Base-by-base conservation (phyloP, 345 rosid genomes). In the Murraya paniculata region DNA sequence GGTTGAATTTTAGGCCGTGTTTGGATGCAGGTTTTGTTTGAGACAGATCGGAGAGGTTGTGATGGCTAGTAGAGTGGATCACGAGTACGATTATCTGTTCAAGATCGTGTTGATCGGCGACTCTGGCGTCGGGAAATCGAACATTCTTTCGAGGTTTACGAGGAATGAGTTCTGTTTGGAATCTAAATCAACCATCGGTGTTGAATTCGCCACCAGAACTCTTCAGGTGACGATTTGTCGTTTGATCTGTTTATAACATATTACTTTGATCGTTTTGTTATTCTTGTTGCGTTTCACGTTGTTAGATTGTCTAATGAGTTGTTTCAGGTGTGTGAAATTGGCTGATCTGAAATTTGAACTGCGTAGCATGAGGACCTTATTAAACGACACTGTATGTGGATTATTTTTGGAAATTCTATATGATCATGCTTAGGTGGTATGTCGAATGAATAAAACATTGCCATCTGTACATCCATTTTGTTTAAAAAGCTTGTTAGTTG, bases 61-160 rank as follows among this genome's bases (percentile, higher is more conserved):
- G 75, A 91, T 89, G 95, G 87, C 86, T 65, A 68, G 82, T 82
- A 80, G 90, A 75, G 88, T 85, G 50, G 91, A 89, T 89, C 90
- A 87, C 60, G 95, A 89, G 76, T 89, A 90, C 77, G 93, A 91
- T 76, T 88, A 88, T 66, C 84, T 91, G 71, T 91, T 88, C 83
- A 91, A 91, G 95, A 91, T 91, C 86, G 95, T 89, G 56, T 55
- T 91, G 86, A 90, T 91, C 55, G 95, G 95, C 50, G 95, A 91
- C 81, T 87, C 95, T 14, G 93, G 95, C 68, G 95, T 89, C 22
- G 95, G 95, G 21, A 91, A 91, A 84, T 91, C 95, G 59, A 91
- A 91, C 76, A 91, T 91, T 28, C 88, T 91, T 71, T 87, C 95
- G 3, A 82, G 95, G 85, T 91, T 89, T 72, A 87, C 92, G 19